Percentiles rank a stretch among this genome's conserved stretches.
Evolutionary conservation across 805 yeast species (phyloP).

Genomic region (Sungouiella blattae): DNA sequence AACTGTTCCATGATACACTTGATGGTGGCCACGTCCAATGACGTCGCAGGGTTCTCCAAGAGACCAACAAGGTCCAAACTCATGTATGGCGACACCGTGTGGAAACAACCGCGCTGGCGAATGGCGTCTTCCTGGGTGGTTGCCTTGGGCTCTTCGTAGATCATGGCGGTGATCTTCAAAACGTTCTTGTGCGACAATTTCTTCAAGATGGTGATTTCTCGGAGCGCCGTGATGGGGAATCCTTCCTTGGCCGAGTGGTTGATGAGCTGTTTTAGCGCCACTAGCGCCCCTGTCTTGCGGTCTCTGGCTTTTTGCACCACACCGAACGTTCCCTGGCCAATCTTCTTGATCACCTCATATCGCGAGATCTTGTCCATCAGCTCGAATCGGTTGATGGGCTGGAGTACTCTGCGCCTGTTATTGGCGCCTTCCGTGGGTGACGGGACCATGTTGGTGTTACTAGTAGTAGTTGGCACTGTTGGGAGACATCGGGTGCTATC

Average conservation of each 20-base stretch:
- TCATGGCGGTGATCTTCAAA: conserved; percentile 74
- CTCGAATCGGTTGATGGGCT: conserved; percentile 21
- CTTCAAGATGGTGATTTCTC: conserved; percentile 85
- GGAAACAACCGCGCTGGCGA: conserved; percentile 50
- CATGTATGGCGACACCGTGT: conserved; percentile 91
- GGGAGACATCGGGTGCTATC: too few relatives aligned
- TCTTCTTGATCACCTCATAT: conserved; percentile 32
- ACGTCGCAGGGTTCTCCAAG: conserved; percentile 70
- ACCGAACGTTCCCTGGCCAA: conserved; percentile 49
- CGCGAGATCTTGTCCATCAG: conserved; percentile 31
- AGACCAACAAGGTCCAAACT: conserved; percentile 88
- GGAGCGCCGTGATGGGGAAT: conserved; percentile 90
- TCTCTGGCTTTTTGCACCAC: conserved; percentile 79
- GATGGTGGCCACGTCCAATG: conserved; percentile 61
- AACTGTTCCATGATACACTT: conserved; percentile 82
- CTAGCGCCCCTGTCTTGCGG: conserved; percentile 51
- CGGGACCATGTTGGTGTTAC: too few relatives aligned
- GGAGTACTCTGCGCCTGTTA: conserved; percentile 9
- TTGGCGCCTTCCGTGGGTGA: too few relatives aligned
- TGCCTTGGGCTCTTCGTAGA: conserved; percentile 45
- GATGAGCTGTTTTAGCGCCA: conserved; percentile 86
- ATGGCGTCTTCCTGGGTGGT: conserved; percentile 30
- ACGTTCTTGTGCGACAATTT: conserved; percentile 66
- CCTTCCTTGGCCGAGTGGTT: conserved; percentile 74
- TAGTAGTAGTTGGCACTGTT: too few relatives aligned